Percentiles rank a stretch among this genome's conserved stretches.
phyloP scores from a whole-genome alignment of 2,329 filamentous ascomycete species.

The Endocalyx cinctus region DNA sequence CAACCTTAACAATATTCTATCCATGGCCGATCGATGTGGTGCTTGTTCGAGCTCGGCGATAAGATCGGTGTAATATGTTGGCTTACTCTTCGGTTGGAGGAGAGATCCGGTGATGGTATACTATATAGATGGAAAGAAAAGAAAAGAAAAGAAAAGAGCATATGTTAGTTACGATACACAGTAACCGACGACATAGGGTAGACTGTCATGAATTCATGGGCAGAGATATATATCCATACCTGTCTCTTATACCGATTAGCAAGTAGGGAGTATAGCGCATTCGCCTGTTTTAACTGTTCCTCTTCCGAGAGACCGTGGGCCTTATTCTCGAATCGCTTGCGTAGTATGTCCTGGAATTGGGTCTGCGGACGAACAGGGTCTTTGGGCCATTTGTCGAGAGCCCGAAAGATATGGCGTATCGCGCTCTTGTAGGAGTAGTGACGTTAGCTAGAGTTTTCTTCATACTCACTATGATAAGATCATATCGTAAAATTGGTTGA shows the following conservation, averaged over 20 bases:
- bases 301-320: constrained; percentile 33
- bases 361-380: constrained; percentile 59
- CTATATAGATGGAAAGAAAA: too few species aligned
- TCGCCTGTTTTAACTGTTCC: constrained; percentile 51
- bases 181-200: too few species aligned
- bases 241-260: constrained; percentile 54
- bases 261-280: constrained; percentile 55
- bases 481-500: too few species aligned
- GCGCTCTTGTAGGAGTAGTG: constrained; percentile 31
- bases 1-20: constrained; percentile 48
- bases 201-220: too few species aligned
- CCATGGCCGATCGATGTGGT: constrained; percentile 51
- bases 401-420: constrained; percentile 43
- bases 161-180: too few species aligned
- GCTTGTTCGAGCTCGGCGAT: constrained; percentile 59
- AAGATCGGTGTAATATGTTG: constrained; percentile 59
- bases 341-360: constrained; percentile 56
- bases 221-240: too few species aligned
- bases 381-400: constrained; percentile 57
- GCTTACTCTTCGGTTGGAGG: constrained; percentile 56
- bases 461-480: too few species aligned
- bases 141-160: too few species aligned
- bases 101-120: constrained; percentile 46
- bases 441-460: too few species aligned
- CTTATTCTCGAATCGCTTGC: constrained; percentile 36